These are phyloP conservation scores for Mrakia gelida DNA, from an alignment of 768 basidiomycete genomes.

Conservation along the genomic window DNA sequence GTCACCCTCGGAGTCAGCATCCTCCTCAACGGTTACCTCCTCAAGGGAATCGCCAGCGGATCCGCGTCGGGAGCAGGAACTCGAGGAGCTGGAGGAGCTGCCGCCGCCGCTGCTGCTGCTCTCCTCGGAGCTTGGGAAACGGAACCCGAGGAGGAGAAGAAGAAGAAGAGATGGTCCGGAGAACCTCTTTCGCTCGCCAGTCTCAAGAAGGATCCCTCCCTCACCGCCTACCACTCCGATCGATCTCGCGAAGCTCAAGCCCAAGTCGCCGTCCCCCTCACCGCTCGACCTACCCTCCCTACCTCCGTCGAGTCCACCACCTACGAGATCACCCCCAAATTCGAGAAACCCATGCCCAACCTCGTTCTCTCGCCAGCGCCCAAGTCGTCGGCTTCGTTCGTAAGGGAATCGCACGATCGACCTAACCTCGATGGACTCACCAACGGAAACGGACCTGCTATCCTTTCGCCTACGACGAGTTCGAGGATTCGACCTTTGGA, in stretches of 20 bases:
- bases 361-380: background rate
- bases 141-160: slow-evolving; percentile 11
- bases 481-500: slow-evolving; percentile 55
- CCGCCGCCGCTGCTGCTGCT: slow-evolving; percentile 47
- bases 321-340: slow-evolving; percentile 16
- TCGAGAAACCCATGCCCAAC: slow-evolving; percentile 31
- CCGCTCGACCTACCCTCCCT: slow-evolving; percentile 1
- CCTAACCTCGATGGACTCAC: slow-evolving; percentile 25
- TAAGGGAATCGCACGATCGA: slow-evolving; percentile 16
- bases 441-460: slow-evolving; percentile 27
- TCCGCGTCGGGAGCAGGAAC: slow-evolving; percentile 37
- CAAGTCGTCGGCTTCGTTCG: background rate
- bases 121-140: slow-evolving; percentile 42
- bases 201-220: background rate
- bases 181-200: slow-evolving; percentile 4
- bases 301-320: background rate
- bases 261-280: slow-evolving; percentile 11
- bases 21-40: slow-evolving; percentile 83
- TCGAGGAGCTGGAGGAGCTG: slow-evolving; percentile 45
- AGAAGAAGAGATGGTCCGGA: slow-evolving; percentile 12
- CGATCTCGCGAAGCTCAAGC: background rate
- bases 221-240: slow-evolving; percentile 7
- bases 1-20: slow-evolving; percentile 78
- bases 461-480: slow-evolving; percentile 10
- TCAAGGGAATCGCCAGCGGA: slow-evolving; percentile 58